phyloP scores from a whole-genome alignment of 2,329 filamentous ascomycete species.

The Tolypocladium nubicola region DNA sequence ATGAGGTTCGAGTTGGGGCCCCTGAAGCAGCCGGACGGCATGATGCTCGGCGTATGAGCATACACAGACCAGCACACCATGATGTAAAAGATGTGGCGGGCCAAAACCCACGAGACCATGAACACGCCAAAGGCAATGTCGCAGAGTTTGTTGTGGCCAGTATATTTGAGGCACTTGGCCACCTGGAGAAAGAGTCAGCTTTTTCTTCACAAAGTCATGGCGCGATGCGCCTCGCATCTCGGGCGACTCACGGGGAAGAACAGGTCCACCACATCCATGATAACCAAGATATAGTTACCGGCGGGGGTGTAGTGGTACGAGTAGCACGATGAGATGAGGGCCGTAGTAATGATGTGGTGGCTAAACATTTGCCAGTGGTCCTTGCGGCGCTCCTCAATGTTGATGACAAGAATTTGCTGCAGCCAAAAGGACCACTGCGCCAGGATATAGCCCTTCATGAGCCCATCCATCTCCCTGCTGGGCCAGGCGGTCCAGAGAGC shows the following conservation, averaged over 20 bases:
- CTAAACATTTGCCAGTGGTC: conserved; percentile 94
- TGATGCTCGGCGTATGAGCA: conserved; percentile 48
- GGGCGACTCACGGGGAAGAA: conserved; percentile 61
- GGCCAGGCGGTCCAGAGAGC: conserved; percentile 84
- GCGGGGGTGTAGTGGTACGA: conserved; percentile 79
- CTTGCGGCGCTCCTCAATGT: conserved; percentile 89
- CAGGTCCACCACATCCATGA: conserved; percentile 91
- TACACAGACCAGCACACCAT: conserved; percentile 77
- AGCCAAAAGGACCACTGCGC: conserved; percentile 88
- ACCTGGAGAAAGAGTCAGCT: conserved; percentile 35
- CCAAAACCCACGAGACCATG: conserved; percentile 72
- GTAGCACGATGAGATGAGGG: conserved; percentile 73
- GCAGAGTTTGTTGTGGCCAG: conserved; percentile 64
- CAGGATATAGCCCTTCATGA: conserved; percentile 83
- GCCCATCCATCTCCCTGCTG: conserved; percentile 57
- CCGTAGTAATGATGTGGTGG: conserved; percentile 84
- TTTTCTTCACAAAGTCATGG: not conserved
- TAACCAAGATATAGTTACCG: conserved; percentile 75
- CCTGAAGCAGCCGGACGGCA: conserved; percentile 62
- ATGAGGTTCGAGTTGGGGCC: conserved; percentile 43
- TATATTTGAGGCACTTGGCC: conserved; percentile 90
- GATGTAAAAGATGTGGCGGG: conserved; percentile 73
- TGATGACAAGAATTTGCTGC: conserved; percentile 87
- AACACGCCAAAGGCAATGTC: conserved; percentile 80
- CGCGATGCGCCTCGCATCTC: not conserved